A percentile compares a stretch with the other conserved stretches of the same genome.
Evolutionary conservation across 108 stramenopile species (phyloP).

Genomic region (Nitzschia sp.): DNA sequence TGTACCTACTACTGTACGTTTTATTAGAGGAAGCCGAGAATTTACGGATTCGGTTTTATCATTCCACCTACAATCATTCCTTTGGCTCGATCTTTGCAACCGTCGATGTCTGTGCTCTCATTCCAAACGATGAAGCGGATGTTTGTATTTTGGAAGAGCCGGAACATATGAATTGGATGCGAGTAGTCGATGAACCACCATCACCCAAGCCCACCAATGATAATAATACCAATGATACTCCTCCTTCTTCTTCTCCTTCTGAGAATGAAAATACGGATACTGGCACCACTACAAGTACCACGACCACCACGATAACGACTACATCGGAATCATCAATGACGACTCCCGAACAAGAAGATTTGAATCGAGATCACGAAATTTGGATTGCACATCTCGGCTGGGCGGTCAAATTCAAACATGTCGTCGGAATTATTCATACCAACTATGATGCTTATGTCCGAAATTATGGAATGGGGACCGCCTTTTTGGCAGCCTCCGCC

Average conservation of each 20-base stretch:
- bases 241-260: neutral
- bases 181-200: conserved; percentile 32
- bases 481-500: conserved; percentile 73
- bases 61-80: conserved; percentile 62
- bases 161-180: conserved; percentile 95
- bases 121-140: conserved; percentile 84
- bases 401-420: conserved; percentile 84
- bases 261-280: neutral
- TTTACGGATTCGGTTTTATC: conserved; percentile 69
- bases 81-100: conserved; percentile 87
- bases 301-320: too few species aligned
- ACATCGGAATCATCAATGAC: too few species aligned
- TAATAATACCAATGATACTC: neutral
- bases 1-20: neutral
- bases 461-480: conserved; percentile 63
- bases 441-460: conserved; percentile 90
- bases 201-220: neutral
- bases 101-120: conserved; percentile 76
- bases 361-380: conserved; percentile 5
- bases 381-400: conserved; percentile 67
- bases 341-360: too few species aligned
- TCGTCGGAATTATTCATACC: conserved; percentile 94
- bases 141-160: conserved; percentile 94
- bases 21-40: conserved; percentile 33
- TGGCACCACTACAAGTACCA: too few species aligned